Evolutionary conservation across 129 eudicot genomes (phyloP), one percentile per base, ranked within the genome.

Genomic region (Deinandra increscens): DNA sequence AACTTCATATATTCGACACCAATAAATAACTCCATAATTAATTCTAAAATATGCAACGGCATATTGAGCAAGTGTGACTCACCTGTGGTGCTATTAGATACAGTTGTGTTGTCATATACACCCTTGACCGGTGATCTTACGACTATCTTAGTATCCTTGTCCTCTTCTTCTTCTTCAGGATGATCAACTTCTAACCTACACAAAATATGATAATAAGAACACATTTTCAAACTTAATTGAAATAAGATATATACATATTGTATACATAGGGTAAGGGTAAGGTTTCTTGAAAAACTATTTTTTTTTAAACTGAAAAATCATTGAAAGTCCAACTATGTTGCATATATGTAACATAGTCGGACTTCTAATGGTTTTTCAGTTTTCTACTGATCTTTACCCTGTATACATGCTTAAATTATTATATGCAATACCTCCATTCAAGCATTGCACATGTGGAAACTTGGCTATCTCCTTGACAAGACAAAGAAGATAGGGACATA

Each of bases 361-460:
- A n/a, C n/a, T n/a, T n/a, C n/a, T n/a, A n/a, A n/a, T n/a, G n/a
- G n/a, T n/a, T n/a, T n/a, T n/a, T n/a, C n/a, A n/a, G n/a, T n/a
- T n/a, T n/a, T n/a, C n/a, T n/a, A n/a, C n/a, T n/a, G n/a, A n/a
- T n/a, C 1, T 7, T 7, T 9, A 41, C 45, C 9, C 4, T 5
- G 6, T 36, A 36, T 36, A 41, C 46, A 29, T 20, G 34, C 14
- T 15, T 22, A 42, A 11, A 42, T 8, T n/a, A 26, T 26, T 26
- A 13, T 22, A 43, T 4, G 22, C 37, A 18, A 42, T 64, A 64
- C 54, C 74, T 59, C 56, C 9, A 53, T 66, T 67, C 70, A 14
- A 44, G 70, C 55, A 22, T 44, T 23, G 70, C 50, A 69, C 53
- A 75, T 2, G 38, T 6, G 5, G 54, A 56, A 7, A 31, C 17